Conservation (phyloP, 495 filamentous ascomycete species). For the Neurospora hispaniola region DNA sequence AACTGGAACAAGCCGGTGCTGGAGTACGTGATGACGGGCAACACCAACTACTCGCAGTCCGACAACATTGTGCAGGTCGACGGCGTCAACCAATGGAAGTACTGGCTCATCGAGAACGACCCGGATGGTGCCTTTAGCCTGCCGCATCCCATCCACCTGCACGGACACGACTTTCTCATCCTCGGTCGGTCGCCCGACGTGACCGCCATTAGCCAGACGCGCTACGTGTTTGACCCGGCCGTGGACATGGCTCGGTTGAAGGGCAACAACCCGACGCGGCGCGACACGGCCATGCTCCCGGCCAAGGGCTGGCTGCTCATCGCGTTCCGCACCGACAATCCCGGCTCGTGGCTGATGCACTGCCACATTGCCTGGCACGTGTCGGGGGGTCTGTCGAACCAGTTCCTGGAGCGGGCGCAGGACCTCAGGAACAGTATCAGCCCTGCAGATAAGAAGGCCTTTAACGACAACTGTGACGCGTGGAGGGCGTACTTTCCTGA, state of each 20-base stretch:
- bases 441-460: slow-evolving; percentile 6
- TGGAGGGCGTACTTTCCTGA: slow-evolving; percentile 18
- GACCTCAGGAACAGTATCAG: slow-evolving; percentile 17
- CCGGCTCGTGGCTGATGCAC: slow-evolving; percentile 46
- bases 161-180: slow-evolving; percentile 51
- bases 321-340: slow-evolving; percentile 47
- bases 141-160: slow-evolving; percentile 38
- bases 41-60: slow-evolving; percentile 24
- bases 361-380: slow-evolving; percentile 51
- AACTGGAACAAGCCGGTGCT: slow-evolving; percentile 33
- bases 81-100: slow-evolving; percentile 34
- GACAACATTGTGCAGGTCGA: slow-evolving; percentile 31
- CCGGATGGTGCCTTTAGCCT: slow-evolving; percentile 27
- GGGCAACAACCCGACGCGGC: slow-evolving; percentile 43
- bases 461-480: slow-evolving; percentile 16
- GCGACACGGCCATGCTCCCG: slow-evolving; percentile 49
- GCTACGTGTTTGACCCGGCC: slow-evolving; percentile 25
- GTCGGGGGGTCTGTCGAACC: slow-evolving; percentile 34
- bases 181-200: slow-evolving; percentile 30
- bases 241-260: slow-evolving; percentile 21
- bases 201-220: slow-evolving; percentile 4
- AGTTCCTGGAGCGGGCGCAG: slow-evolving; percentile 36
- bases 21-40: slow-evolving; percentile 25
- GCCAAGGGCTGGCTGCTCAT: slow-evolving; percentile 37
- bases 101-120: slow-evolving; percentile 42